These are phyloP conservation scores for Diaporthe sp. DNA, from an alignment of 2,329 filamentous ascomycete species.

Conservation along the genomic window DNA sequence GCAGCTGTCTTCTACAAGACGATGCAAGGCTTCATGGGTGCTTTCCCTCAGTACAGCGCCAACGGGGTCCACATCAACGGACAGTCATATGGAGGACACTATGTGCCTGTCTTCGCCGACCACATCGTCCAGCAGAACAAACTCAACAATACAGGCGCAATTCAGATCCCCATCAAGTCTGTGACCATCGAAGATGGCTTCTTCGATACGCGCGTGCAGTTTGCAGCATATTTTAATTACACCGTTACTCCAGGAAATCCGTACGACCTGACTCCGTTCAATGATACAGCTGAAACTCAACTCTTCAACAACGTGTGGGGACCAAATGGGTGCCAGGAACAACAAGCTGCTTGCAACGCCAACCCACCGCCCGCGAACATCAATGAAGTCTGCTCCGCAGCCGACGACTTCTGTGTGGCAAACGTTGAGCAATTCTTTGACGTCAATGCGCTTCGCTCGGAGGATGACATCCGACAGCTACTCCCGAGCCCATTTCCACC, in stretches of 20 bases:
- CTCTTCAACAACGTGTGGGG: slow-evolving; percentile 26
- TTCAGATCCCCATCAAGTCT: slow-evolving; percentile 58
- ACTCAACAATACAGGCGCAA: slow-evolving; percentile 48
- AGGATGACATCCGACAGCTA: slow-evolving; percentile 13
- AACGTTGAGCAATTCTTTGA: slow-evolving; percentile 18
- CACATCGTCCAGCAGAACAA: slow-evolving; percentile 61
- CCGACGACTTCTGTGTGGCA: slow-evolving; percentile 12
- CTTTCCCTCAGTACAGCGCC: slow-evolving; percentile 15
- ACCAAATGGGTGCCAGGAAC: slow-evolving; percentile 1
- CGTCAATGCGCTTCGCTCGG: background rate
- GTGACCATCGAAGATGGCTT: slow-evolving; percentile 62
- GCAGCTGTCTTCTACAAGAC: slow-evolving; percentile 24
- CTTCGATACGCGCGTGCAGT: slow-evolving; percentile 48
- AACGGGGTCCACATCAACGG: slow-evolving; percentile 54
- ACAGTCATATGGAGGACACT: slow-evolving; percentile 65
- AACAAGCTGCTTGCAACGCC: slow-evolving; percentile 23
- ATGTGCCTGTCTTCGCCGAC: slow-evolving; percentile 59
- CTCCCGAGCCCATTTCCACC: slow-evolving; percentile 1
- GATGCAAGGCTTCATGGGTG: slow-evolving; percentile 20
- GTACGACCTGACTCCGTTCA: slow-evolving; percentile 1
- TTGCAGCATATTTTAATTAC: slow-evolving; percentile 19
- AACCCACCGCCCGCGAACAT: slow-evolving; percentile 6
- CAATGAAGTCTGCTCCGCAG: slow-evolving; percentile 10
- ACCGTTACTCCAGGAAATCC: slow-evolving; percentile 2
- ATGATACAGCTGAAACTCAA: background rate